A percentile compares a stretch with the other conserved stretches of the same genome.
These are phyloP conservation scores for Neofusicoccum sp. DNA, from an alignment of 2,329 filamentous ascomycete species.

Conservation along the genomic window DNA sequence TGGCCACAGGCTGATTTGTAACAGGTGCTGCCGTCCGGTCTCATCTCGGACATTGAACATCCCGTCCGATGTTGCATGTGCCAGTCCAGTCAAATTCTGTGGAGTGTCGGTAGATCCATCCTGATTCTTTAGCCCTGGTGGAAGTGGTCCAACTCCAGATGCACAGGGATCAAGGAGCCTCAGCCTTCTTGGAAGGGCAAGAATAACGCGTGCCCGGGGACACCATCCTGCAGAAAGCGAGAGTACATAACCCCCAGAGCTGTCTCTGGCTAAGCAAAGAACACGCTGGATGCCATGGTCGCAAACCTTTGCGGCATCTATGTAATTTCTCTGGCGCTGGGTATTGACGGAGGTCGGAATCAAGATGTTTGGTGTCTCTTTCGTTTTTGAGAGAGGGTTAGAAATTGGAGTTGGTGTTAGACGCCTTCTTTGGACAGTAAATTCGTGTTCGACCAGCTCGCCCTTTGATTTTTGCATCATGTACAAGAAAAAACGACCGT, in stretches of 20 bases:
- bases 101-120: not conserved
- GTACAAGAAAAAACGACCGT: slow-evolving; percentile 41
- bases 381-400: slow-evolving; percentile 21
- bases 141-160: slow-evolving; percentile 24
- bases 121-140: not conserved
- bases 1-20: slow-evolving; percentile 36
- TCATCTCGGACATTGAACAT: slow-evolving; percentile 34
- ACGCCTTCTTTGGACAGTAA: slow-evolving; percentile 39
- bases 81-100: not conserved
- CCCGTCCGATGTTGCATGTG: not conserved
- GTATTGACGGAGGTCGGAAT: slow-evolving; percentile 36
- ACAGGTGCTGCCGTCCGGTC: slow-evolving; percentile 35
- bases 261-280: slow-evolving; percentile 30
- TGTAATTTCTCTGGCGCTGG: slow-evolving; percentile 29
- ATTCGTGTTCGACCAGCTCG: slow-evolving; percentile 39
- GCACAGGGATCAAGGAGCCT: slow-evolving; percentile 39
- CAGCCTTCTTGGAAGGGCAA: slow-evolving; percentile 22
- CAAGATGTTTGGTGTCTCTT: slow-evolving; percentile 31
- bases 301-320: slow-evolving; percentile 36
- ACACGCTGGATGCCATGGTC: slow-evolving; percentile 38
- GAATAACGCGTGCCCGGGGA: slow-evolving; percentile 34
- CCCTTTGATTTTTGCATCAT: slow-evolving; percentile 37
- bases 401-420: slow-evolving; percentile 33
- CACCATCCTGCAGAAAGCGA: slow-evolving; percentile 42
- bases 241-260: slow-evolving; percentile 29